phyloP scores from a whole-genome alignment of 1,284 basidiomycete genomes.

The Cryptococcus sp. region DNA sequence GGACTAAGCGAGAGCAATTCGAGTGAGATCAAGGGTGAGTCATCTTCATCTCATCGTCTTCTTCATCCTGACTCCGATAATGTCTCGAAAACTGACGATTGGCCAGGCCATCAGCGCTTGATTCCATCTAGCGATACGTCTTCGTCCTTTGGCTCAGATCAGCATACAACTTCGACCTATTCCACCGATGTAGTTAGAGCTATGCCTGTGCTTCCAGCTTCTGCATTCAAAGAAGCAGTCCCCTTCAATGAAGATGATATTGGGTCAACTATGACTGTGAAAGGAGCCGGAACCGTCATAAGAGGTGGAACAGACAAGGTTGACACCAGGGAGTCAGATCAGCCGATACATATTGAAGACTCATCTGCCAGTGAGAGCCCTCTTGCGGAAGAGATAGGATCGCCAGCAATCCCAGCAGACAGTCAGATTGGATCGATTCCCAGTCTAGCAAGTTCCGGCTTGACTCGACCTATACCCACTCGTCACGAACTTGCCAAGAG shows the following conservation, averaged over 20 bases:
- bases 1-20: conserved; percentile 19
- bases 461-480: not conserved
- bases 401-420: not conserved
- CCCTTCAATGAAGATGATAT: conserved; percentile 8
- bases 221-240: conserved; percentile 10
- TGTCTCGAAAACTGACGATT: not conserved
- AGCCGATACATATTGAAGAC: not conserved
- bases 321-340: no score
- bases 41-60: not conserved
- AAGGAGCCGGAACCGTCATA: conserved; percentile 3
- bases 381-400: not conserved
- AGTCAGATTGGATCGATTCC: conserved; percentile 12
- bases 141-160: conserved; percentile 7
- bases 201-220: conserved; percentile 14
- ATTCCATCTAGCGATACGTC: conserved; percentile 15
- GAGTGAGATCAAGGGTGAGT: conserved; percentile 33
- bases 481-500: not conserved
- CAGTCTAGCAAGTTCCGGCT: conserved; percentile 5
- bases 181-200: conserved; percentile 10
- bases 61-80: not conserved
- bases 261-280: conserved; percentile 31
- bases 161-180: conserved; percentile 18
- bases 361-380: not conserved
- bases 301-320: no score
- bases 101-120: conserved; percentile 11